Evolutionary conservation across 129 eudicot species (phyloP).

Genomic region (Gnaphalium uliginosum): DNA sequence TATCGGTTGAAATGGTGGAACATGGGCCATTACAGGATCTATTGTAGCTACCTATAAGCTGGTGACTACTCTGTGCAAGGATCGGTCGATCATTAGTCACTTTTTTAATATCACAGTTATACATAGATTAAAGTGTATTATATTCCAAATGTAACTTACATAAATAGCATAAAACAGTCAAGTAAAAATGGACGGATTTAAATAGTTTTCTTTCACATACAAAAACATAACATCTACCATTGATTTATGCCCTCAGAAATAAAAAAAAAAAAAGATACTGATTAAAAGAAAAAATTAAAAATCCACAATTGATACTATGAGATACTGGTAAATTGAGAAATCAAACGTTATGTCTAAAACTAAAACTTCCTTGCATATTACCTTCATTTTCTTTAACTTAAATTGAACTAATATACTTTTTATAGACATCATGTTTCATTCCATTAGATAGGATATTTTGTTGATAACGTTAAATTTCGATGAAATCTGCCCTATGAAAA

Average conservation of each 20-base stretch:
- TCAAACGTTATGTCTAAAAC: no score
- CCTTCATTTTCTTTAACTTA: no score
- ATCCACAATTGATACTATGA: no score
- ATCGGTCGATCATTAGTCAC: not conserved
- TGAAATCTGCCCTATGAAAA: not conserved
- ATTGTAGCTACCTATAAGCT: conserved; percentile 19
- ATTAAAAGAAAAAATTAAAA: no score
- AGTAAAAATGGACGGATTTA: not conserved
- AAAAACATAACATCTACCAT: conserved; percentile 2
- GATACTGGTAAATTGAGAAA: no score
- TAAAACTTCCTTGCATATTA: no score
- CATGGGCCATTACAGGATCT: conserved; percentile 42
- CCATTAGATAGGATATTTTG: no score
- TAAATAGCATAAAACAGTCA: not conserved
- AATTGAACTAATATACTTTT: no score
- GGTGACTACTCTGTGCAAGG: conserved; percentile 22
- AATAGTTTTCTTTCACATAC: conserved; percentile 17
- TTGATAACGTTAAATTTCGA: no score
- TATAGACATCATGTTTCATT: no score
- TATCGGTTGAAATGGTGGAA: conserved; percentile 41
- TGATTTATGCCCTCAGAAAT: not conserved
- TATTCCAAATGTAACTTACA: not conserved
- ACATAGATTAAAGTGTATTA: not conserved
- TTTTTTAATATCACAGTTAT: conserved; percentile 4
- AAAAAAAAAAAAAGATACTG: not conserved